Base-by-base conservation (phyloP, 768 basidiomycete genomes). In the Russula vinacea region DNA sequence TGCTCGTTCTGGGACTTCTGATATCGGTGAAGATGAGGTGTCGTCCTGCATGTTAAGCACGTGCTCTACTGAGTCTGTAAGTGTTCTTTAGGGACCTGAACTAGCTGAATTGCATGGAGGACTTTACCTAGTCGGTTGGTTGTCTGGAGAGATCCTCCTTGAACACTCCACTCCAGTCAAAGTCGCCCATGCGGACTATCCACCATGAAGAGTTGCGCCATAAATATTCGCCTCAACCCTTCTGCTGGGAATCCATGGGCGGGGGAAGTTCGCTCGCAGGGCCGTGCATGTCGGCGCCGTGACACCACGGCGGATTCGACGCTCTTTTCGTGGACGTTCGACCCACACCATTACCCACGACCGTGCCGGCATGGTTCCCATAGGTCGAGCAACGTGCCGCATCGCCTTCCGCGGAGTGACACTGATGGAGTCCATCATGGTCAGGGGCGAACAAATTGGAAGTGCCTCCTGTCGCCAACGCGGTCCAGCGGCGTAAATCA, bases 351-450 rank as follows among this genome's bases (percentile, higher is more conserved):
- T 47, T 22, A 47, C 45, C 45, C 45, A 47, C 45, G 11, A 10
- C 5, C 45, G 45, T 47, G 45, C 45, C 45, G n/a, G 45, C 45
- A 22, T 47, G n/a, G n/a, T 47, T 47, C 45, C 22, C 14, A 47
- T 47, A 22, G 45, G 22, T 3, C 22, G 11, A 47, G 13, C 45
- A 47, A 22, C 44, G 44, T 45, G 44, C 3, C 1, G 22, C 22
- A 47, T 47, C 3, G 45, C 22, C 4, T 47, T 47, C 45, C 22
- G 45, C 45, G 45, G 45, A 22, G 5, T 24, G n/a, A n/a, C 45
- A 47, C 45, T 47, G 45, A 47, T 47, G 45, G 45, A 47, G 45
- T 47, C 45, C 45, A 47, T 47, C 45, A 47, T 47, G 44, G 45
- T 47, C 45, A 47, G 45, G 45, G 22, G 7, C 42, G 22, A 47